Evolutionary conservation across 306 rosid genomes (phyloP).

Genomic region (Fragaria vesca): DNA sequence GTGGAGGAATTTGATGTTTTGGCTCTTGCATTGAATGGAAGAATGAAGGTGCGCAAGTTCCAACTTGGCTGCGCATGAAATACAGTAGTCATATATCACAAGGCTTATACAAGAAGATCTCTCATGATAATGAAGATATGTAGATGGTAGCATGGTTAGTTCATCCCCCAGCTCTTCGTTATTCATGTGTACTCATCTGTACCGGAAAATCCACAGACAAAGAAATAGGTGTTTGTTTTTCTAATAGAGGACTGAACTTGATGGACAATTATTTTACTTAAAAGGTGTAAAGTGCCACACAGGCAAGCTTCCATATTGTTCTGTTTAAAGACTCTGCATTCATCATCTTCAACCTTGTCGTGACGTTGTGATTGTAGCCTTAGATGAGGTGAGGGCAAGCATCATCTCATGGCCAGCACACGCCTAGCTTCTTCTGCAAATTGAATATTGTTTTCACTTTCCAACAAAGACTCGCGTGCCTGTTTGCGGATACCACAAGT

Average conservation of each 20-base stretch:
- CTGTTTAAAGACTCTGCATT: neutral
- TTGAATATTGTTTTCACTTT: slow-evolving; percentile 1
- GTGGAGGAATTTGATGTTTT: slow-evolving; percentile 91
- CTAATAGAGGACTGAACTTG: neutral
- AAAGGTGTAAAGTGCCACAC: neutral
- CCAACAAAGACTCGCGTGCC: neutral
- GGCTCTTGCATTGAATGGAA: slow-evolving; percentile 92
- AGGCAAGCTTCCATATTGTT: neutral
- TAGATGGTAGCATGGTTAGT: neutral
- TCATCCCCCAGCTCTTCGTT: neutral
- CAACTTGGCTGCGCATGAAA: slow-evolving; percentile 59
- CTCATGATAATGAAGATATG: neutral
- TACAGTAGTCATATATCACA: neutral
- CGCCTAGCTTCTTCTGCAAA: neutral
- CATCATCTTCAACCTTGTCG: neutral
- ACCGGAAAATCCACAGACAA: neutral
- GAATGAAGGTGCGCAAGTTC: slow-evolving; percentile 67
- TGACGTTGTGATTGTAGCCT: neutral
- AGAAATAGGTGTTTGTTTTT: neutral
- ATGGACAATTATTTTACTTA: neutral
- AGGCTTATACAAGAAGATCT: neutral
- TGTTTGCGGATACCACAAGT: slow-evolving; percentile 18
- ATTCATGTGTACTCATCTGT: neutral
- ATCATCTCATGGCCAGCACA: slow-evolving; percentile 27
- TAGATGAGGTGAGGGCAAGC: neutral